A percentile compares a stretch with the other conserved stretches of the same genome.
Conservation (phyloP, 352 stramenopile genomes). For the Phytopythium delawarense region DNA sequence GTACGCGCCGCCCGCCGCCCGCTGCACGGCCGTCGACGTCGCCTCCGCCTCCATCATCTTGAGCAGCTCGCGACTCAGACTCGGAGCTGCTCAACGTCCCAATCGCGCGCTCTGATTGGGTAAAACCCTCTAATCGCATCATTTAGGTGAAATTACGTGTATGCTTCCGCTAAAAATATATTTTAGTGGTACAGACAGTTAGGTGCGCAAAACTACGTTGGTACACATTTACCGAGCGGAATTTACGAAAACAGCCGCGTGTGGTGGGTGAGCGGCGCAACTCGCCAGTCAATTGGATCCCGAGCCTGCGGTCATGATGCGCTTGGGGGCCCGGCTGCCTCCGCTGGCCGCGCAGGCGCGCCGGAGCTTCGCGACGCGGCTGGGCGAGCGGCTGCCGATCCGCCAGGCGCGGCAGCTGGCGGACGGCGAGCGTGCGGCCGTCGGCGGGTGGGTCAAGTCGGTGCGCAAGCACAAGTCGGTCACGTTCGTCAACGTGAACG, state of each 20-base stretch:
- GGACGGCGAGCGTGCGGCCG: constrained; percentile 36
- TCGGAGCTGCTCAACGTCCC: not conserved
- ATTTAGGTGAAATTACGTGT: too few relatives aligned
- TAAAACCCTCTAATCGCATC: not conserved
- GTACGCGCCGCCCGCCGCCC: constrained; percentile 14
- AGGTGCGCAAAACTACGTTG: too few relatives aligned
- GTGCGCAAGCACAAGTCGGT: constrained; percentile 97
- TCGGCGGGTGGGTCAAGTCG: constrained; percentile 94
- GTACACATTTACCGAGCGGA: too few relatives aligned
- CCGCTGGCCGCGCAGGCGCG: not conserved
- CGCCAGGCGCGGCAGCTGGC: constrained; percentile 32
- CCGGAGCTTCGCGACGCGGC: constrained; percentile 13
- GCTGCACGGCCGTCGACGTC: too few relatives aligned
- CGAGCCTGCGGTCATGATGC: constrained; percentile 9
- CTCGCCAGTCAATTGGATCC: too few relatives aligned
- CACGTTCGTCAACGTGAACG: constrained; percentile 96
- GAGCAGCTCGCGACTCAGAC: not conserved
- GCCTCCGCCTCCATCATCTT: not conserved
- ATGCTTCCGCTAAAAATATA: too few relatives aligned
- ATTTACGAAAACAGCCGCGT: too few relatives aligned
- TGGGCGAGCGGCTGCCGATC: constrained; percentile 35
- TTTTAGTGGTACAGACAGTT: too few relatives aligned
- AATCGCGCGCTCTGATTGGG: not conserved
- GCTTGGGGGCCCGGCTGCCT: not conserved
- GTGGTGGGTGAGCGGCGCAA: too few relatives aligned